phyloP scores from a whole-genome alignment of 768 basidiomycete genomes.

The Mycena belliarum region DNA sequence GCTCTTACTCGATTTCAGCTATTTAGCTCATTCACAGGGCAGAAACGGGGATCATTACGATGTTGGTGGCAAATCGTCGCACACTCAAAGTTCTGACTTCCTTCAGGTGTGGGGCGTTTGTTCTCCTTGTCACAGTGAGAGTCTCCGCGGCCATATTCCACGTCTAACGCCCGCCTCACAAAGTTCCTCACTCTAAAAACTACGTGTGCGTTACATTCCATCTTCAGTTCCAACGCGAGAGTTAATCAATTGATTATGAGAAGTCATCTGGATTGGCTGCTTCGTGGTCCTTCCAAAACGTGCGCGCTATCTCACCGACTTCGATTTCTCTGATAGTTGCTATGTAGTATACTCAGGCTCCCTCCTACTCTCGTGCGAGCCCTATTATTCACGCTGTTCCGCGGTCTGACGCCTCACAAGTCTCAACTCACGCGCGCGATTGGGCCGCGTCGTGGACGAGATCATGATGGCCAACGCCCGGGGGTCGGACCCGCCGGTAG shows the following conservation, averaged over 20 bases:
- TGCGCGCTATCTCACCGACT: background rate
- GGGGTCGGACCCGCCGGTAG: background rate
- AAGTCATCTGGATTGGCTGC: background rate
- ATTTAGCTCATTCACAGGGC: background rate
- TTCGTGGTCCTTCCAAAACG: background rate
- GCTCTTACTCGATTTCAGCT: background rate
- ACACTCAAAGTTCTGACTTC: background rate
- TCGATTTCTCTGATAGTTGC: background rate
- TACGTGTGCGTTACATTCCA: background rate
- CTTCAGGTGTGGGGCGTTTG: background rate
- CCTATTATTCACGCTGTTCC: background rate
- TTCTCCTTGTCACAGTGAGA: background rate
- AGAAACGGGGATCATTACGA: background rate
- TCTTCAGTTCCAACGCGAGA: background rate
- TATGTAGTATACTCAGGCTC: background rate
- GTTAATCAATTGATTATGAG: background rate
- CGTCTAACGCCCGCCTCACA: background rate
- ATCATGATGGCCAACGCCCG: background rate
- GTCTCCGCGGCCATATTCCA: no score
- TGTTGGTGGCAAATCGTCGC: background rate
- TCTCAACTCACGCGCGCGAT: background rate
- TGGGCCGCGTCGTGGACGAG: background rate
- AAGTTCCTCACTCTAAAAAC: background rate
- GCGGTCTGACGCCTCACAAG: background rate
- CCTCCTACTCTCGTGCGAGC: background rate